Conservation (phyloP, 2,329 filamentous ascomycete species). For the Venturia oleaginea region DNA sequence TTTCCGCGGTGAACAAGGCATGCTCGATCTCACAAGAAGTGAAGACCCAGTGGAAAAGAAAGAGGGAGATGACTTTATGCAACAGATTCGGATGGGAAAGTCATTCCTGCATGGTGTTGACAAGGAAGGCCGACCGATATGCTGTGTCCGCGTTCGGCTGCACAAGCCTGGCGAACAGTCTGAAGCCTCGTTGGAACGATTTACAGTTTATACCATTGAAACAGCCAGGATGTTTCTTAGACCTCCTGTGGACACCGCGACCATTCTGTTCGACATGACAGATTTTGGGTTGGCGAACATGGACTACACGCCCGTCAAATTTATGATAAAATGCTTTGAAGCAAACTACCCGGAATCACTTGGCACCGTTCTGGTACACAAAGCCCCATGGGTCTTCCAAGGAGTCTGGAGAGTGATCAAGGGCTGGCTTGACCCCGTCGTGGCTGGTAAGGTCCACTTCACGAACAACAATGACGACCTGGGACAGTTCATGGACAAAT, state of each 20-base stretch:
- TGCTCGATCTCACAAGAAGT: conserved; percentile 52
- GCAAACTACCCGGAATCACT: conserved; percentile 95
- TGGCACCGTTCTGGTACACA: conserved; percentile 85
- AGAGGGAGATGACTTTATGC: conserved; percentile 66
- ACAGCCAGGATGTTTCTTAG: conserved; percentile 76
- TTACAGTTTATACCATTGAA: conserved; percentile 91
- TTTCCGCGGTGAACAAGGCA: conserved; percentile 38
- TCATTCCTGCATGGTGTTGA: conserved; percentile 85
- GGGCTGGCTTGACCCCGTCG: conserved; percentile 94
- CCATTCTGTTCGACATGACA: conserved; percentile 92
- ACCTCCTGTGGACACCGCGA: conserved; percentile 80
- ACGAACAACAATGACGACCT: conserved; percentile 75
- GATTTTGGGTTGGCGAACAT: conserved; percentile 91
- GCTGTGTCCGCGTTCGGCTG: conserved; percentile 71
- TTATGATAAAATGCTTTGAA: conserved; percentile 99
- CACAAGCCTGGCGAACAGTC: conserved; percentile 77
- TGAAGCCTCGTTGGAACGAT: conserved; percentile 73
- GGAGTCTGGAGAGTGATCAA: conserved; percentile 94
- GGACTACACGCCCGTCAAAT: conserved; percentile 96
- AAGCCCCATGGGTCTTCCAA: conserved; percentile 95
- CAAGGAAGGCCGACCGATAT: conserved; percentile 76
- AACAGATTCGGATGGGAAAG: conserved; percentile 82
- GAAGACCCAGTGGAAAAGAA: conserved; percentile 50
- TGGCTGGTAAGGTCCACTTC: conserved; percentile 89
- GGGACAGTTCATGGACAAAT: conserved; percentile 61